Evolutionary conservation across 2,329 filamentous ascomycete genomes (phyloP).

Genomic region (Leptographium lundbergii): DNA sequence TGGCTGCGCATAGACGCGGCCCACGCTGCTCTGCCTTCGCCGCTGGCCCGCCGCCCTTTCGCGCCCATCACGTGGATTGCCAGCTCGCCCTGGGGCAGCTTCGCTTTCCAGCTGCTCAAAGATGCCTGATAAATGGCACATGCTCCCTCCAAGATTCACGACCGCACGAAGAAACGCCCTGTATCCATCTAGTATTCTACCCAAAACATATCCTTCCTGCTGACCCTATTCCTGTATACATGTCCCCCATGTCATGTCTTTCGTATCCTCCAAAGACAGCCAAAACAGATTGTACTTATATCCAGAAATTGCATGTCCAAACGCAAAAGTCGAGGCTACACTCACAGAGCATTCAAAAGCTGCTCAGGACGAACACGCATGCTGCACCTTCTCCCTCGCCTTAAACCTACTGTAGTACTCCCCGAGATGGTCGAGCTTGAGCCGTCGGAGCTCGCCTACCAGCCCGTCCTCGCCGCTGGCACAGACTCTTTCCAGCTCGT

Average conservation of each 20-base stretch:
- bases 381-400: not conserved
- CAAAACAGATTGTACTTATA: too few relatives aligned
- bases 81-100: conserved; percentile 35
- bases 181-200: too few relatives aligned
- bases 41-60: conserved; percentile 15
- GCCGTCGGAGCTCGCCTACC: conserved; percentile 6
- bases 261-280: too few relatives aligned
- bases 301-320: too few relatives aligned
- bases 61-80: conserved; percentile 34
- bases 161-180: too few relatives aligned
- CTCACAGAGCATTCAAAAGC: too few relatives aligned
- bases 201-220: too few relatives aligned
- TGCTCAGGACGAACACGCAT: not conserved
- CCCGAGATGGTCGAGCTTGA: conserved; percentile 18
- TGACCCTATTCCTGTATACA: too few relatives aligned
- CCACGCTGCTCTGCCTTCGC: conserved; percentile 24
- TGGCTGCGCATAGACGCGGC: conserved; percentile 40
- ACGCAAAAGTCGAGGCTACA: too few relatives aligned
- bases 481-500: conserved; percentile 27
- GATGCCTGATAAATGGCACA: not conserved
- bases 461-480: conserved; percentile 19
- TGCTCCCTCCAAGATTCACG: too few relatives aligned
- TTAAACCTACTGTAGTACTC: conserved; percentile 22
- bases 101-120: conserved; percentile 14
- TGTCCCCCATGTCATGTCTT: too few relatives aligned